Evolutionary conservation across 495 filamentous ascomycete species (phyloP).

Genomic region (Penicillium malachiteum): DNA sequence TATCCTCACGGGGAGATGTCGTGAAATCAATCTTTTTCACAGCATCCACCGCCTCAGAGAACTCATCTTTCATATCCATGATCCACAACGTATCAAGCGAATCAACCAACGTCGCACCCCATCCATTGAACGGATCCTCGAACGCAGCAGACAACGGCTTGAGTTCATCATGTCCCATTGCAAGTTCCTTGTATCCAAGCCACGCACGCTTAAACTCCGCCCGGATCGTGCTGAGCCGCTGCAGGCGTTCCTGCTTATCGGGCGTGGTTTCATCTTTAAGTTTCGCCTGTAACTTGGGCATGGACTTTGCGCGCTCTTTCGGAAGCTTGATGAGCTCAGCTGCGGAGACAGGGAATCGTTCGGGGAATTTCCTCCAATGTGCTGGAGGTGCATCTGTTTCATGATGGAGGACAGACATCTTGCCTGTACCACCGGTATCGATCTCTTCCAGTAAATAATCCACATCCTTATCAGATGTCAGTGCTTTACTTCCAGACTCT

Average conservation of each 20-base stretch:
- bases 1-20: slow-evolving; percentile 59
- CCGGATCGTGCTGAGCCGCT: slow-evolving; percentile 62
- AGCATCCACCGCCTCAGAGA: slow-evolving; percentile 76
- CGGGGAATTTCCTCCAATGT: slow-evolving; percentile 69
- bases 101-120: slow-evolving; percentile 94
- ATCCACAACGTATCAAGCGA: slow-evolving; percentile 95
- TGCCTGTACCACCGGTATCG: slow-evolving; percentile 27
- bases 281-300: slow-evolving; percentile 73
- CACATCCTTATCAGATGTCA: background rate
- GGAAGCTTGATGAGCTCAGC: slow-evolving; percentile 74
- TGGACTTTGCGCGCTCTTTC: slow-evolving; percentile 60
- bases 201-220: slow-evolving; percentile 71
- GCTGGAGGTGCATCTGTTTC: slow-evolving; percentile 31
- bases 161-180: slow-evolving; percentile 80
- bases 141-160: slow-evolving; percentile 60
- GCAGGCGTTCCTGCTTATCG: slow-evolving; percentile 60
- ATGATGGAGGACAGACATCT: slow-evolving; percentile 37
- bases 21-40: slow-evolving; percentile 89
- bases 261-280: slow-evolving; percentile 64
- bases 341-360: slow-evolving; percentile 71
- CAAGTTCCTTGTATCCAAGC: slow-evolving; percentile 68
- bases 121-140: slow-evolving; percentile 82
- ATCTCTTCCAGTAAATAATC: slow-evolving; percentile 8
- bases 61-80: slow-evolving; percentile 87
- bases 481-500: background rate